Evolutionary conservation across 352 stramenopile genomes (phyloP), one percentile per base, ranked within the genome.

Genomic region (Globisporangium canariense): DNA sequence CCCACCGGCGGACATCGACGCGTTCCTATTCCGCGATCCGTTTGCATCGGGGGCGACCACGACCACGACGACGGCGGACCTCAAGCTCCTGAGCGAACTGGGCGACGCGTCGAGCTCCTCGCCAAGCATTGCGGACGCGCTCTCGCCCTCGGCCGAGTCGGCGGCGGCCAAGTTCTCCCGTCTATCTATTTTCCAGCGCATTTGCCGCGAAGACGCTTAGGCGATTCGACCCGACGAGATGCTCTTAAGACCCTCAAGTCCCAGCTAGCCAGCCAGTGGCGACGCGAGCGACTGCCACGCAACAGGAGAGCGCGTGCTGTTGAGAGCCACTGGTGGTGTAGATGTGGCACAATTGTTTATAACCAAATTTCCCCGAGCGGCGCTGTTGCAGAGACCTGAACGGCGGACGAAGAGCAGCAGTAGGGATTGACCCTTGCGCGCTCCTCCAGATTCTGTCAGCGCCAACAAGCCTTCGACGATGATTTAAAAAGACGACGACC

Each of bases 141-240:
- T 79, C 47, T 80, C 75, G 4, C 69, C 81, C 20, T 71, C 74
- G 3, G 68, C 74, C 50, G 52, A 67, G 34, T 78, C 74, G 0
- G 62, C 74, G 32, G 63, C 64, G 2, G 72, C 77, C 54, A 88
- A 83, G 62, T 84, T 88, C 62, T 93, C 84, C 20, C 82, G 84
- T 14, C 74, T 93, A 58, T 90, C 79, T 28, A 85, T 93, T 60
- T 93, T 93, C 70, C 82, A 90, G 72, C 79, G 82, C 63, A 93
- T 93, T 63, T 93, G 84, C 65, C 82, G 80, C 45, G 84, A 93
- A 69, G 78, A 85, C 49, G 72, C 76, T 43, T 83, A 86, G 52
- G 3, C 30, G 0, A 41, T 41, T 10, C 8, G 36, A 41, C 8
- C 8, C 8, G 36, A 41, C 1, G 6, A 41, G 36, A 13, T 41